Base-by-base conservation (phyloP, 257 asterid species). In the Plectranthus barbatus region DNA sequence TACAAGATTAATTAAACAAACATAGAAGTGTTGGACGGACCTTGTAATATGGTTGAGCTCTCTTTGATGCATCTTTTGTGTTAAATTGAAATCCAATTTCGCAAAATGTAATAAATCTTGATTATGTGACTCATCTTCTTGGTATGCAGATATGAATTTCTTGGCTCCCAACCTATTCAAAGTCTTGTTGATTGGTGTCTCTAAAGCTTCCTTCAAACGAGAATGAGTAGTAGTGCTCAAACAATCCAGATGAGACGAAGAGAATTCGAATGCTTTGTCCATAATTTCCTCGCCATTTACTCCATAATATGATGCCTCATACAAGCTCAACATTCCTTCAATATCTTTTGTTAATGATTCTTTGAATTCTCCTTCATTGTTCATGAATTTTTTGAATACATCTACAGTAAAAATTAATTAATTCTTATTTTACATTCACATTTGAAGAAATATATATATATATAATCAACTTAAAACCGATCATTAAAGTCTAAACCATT, bases 221-320 rank as follows among this genome's bases (percentile, higher is more conserved):
- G 63, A 55, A 1, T 2, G n/a, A n/a, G n/a, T 31, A 31, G 7
- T 31, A 23, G 29, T 4, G 4, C 3, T 23, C n/a, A 9, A 20
- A 29, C 50, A 62, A 1, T 67, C 20, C 0, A 81, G 86, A 13
- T 37, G 67, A 40, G 57, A 6, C 1, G 65, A 19, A 2, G 72
- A 62, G 56, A 75, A 79, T 17, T 12, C 37, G 6, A 79, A 55
- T 24, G 82, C 81, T 67, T 76, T 69, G 5, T 79, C 80, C 0
- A 79, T 24, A 23, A 73, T 55, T 9, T 70, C 71, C 56, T 76
- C 84, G 0, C 66, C 76, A 9, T 55, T 56, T 3, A 70, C 41
- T 47, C 63, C 50, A 3, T 20, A 64, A 36, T 79, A 14, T 2
- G 77, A 45, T 7, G 84, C 81, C 48, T 79, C 79, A 2, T 66